These are phyloP conservation scores for Melanopsichium pennsylvanicum DNA, from an alignment of 1,284 basidiomycete genomes.

Conservation along the genomic window DNA sequence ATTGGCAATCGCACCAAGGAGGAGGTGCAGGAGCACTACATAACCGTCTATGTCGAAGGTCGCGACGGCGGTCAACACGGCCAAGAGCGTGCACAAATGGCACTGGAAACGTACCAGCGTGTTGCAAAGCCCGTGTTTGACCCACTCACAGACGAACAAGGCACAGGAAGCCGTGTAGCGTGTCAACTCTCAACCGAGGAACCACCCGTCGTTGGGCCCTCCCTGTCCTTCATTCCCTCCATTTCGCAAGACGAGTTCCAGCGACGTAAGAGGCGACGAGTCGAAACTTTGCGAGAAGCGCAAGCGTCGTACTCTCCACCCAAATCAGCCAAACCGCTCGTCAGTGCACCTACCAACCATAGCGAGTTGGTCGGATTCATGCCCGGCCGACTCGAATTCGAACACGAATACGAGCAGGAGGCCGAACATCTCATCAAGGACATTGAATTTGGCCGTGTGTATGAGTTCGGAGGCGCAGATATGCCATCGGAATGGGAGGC, in stretches of 20 bases:
- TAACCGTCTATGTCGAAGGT: constrained; percentile 76
- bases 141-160: constrained; percentile 36
- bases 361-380: constrained; percentile 87
- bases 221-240: constrained; percentile 46
- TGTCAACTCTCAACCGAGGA: constrained; percentile 36
- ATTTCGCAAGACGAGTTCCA: constrained; percentile 61
- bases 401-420: constrained; percentile 89
- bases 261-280: constrained; percentile 56
- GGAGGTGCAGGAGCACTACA: constrained; percentile 91
- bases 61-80: constrained; percentile 54
- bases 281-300: constrained; percentile 54
- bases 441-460: constrained; percentile 89
- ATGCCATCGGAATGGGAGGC: constrained; percentile 60
- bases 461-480: constrained; percentile 81
- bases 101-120: constrained; percentile 19
- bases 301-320: constrained; percentile 58
- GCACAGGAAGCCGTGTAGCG: constrained; percentile 40
- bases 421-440: constrained; percentile 96
- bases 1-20: constrained; percentile 93
- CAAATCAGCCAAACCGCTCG: constrained; percentile 74
- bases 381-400: constrained; percentile 95
- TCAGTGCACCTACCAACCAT: constrained; percentile 92
- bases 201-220: constrained; percentile 58
- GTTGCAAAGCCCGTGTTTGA: constrained; percentile 20
- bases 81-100: constrained; percentile 47